Evolutionary conservation across 1,284 basidiomycete genomes (phyloP), one percentile per base, ranked within the genome.

Genomic region (Malassezia nana): DNA sequence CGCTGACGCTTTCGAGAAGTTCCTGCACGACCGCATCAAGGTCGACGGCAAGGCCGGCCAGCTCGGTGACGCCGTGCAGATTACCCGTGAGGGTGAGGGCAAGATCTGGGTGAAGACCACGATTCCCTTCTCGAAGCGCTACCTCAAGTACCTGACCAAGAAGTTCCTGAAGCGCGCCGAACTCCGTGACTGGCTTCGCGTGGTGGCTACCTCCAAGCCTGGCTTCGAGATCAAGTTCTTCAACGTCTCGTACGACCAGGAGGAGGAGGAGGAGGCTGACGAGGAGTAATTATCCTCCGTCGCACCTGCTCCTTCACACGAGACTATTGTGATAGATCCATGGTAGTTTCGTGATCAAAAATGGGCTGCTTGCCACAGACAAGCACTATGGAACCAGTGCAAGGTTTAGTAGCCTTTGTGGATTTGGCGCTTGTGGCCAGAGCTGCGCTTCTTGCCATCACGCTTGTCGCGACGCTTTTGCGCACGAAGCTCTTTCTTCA

Each of bases 21-120:
- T 85, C 81, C 81, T 94, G 55, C 88, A 91, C 76, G 89, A 92
- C 79, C 83, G 86, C 67, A 88, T 90, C 76, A 92, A 90, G 81
- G 84, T 91, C 62, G 82, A 80, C 45, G 77, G 77, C 64, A 78
- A 67, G 62, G 75, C 74, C 75, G 3, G 84, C 82, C 32, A 86
- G 69, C 50, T 84, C 81, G 69, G 76, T 48, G 75, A 77, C 46
- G 64, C 66, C 52, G 69, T 77, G 61, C 65, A 71, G 60, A 66
- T 77, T 64, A 55, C 63, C 43, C 69, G 74, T 50, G 75, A 77
- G 67, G 73, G 70, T 62, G 72, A 75, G 53, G 74, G 75, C 61
- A 76, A 76, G 70, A 73, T 77, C 65, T 65, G 67, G 62, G 63
- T 77, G 62, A 74, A 69, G 60, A 72, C 76, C 54, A 66, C 66